Base-by-base conservation (phyloP, 225 moss, liverwort and hornwort genomes). In the Physcomitrium patens region DNA sequence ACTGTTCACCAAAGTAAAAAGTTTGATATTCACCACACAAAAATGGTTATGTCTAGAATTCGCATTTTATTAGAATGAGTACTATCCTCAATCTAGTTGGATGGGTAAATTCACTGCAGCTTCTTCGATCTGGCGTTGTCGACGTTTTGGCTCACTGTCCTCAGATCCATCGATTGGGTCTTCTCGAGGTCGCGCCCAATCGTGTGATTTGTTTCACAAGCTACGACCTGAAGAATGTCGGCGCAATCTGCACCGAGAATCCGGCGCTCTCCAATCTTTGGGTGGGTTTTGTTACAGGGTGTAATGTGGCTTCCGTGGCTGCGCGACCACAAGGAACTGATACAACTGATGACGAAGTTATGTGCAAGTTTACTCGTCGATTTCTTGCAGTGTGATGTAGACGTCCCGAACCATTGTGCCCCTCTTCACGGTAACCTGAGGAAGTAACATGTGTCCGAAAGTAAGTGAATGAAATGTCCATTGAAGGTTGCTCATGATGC, bases 371-470 rank as follows among this genome's bases (percentile, higher is more conserved):
- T 74, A 88, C 81, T 88, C 88, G 22, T 85, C 71, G 70, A 88
- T 85, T 65, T 88, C 88, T 76, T 85, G 78, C 24, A 88, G 17
- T 19, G 80, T 81, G 68, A 83, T 75, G 66, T 88, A 88, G 22
- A 88, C 74, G 60, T 88, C 88, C 47, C 88, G 85, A 58, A 85
- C 49, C 72, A 83, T 59, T 64, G 51, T 85, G 28, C 85, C 85
- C 43, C 88, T 80, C 46, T 83, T 88, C 70, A 88, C 83, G 11
- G 88, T 88, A 22, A 88, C 82, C 88, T 88, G 88, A 82, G 79
- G 16, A 67, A 19, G 12, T 31, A 60, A 26, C 63, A 73, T 19
- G 51, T 19, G 51, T 60, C 0, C 22, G 72, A 9, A 23, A 3
- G 63, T 8, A 3, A 22, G 58, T 63, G 17, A 73, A 18, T 53